Evolutionary conservation across 805 yeast species (phyloP).

Genomic region (Monosporozyma unispora): DNA sequence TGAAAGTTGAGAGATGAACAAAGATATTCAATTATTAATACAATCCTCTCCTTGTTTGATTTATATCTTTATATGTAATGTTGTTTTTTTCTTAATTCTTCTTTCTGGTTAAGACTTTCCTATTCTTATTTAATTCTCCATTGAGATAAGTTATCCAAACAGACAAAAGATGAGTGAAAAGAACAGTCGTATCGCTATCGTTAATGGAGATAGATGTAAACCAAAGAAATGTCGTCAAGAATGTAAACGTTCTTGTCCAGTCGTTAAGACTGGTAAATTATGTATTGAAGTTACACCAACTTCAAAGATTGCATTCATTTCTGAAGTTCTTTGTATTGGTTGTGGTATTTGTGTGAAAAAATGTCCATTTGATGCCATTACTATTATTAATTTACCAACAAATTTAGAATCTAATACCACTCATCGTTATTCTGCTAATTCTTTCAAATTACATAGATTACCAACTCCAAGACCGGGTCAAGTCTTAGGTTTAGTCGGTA

Average conservation of each 20-base stretch:
- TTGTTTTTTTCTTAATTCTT: neutral
- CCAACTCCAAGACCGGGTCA: slow-evolving; percentile 99
- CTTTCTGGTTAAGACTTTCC: no score
- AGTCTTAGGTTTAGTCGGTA: slow-evolving; percentile 94
- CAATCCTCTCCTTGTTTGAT: neutral
- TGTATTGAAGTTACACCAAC: slow-evolving; percentile 94
- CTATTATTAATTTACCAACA: slow-evolving; percentile 92
- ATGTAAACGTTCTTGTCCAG: slow-evolving; percentile 95
- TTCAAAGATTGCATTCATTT: slow-evolving; percentile 86
- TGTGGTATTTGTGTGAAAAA: slow-evolving; percentile 99
- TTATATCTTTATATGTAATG: neutral
- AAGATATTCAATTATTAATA: neutral
- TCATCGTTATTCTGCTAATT: slow-evolving; percentile 95
- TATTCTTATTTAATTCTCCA: neutral
- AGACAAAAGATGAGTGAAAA: slow-evolving; percentile 29
- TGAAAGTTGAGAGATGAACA: no score
- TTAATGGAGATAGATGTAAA: slow-evolving; percentile 88
- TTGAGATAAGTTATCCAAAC: neutral
- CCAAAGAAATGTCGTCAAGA: slow-evolving; percentile 98
- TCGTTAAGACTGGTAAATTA: slow-evolving; percentile 92
- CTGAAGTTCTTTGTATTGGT: slow-evolving; percentile 92
- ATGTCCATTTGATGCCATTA: slow-evolving; percentile 96
- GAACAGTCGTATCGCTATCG: slow-evolving; percentile 88
- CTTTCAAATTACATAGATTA: slow-evolving; percentile 91
- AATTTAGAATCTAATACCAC: slow-evolving; percentile 88